Conservation (phyloP, 345 rosid species). For the Eucalyptus melliodora region DNA sequence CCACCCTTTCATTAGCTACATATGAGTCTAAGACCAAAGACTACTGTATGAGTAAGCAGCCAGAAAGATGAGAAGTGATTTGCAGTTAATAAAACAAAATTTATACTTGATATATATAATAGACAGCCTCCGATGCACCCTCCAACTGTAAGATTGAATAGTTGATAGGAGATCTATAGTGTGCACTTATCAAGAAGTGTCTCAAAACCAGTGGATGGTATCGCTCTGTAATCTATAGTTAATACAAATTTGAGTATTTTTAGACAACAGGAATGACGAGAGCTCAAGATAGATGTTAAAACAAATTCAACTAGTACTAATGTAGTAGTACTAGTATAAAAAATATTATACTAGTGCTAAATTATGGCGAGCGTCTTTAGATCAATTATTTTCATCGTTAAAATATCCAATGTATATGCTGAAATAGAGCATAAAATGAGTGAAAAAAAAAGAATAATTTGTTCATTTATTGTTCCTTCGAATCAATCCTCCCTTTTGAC, state of each 20-base stretch:
- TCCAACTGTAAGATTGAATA: conserved; percentile 54
- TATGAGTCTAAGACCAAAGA: not conserved
- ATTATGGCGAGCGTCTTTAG: not conserved
- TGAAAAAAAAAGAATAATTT: not conserved
- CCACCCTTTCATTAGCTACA: not conserved
- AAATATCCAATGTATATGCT: not conserved
- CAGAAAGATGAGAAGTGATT: not conserved
- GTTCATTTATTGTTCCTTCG: not conserved
- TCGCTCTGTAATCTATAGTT: conserved; percentile 19
- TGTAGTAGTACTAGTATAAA: not conserved
- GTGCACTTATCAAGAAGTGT: conserved; percentile 72
- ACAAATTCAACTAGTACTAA: not conserved
- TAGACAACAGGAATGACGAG: conserved; percentile 74
- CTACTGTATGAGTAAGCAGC: not conserved
- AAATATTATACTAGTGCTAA: not conserved
- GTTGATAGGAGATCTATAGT: conserved; percentile 77
- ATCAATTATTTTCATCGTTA: not conserved
- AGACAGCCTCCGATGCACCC: conserved; percentile 53
- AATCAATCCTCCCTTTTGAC: not conserved
- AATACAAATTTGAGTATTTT: conserved; percentile 73
- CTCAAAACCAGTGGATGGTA: conserved; percentile 84
- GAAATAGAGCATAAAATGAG: not conserved
- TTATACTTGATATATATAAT: conserved; percentile 73
- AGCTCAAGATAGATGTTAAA: not conserved
- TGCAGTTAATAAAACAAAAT: not conserved